These are phyloP conservation scores for Apophysomyces sp. DNA, from an alignment of 371 early-diverging fungal species.

Conservation along the genomic window DNA sequence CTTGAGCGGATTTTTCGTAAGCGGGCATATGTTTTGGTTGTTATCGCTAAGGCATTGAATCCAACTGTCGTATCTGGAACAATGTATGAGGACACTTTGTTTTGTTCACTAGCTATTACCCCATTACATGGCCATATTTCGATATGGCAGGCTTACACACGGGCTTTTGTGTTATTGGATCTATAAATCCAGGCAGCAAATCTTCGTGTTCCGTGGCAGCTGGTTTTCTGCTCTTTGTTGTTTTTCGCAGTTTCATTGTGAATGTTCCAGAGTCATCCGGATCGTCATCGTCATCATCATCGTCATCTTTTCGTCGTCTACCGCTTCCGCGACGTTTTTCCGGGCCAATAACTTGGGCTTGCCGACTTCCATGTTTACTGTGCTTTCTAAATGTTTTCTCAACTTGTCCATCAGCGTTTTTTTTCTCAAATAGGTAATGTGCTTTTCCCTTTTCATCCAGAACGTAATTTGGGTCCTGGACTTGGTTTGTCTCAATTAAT, in stretches of 20 bases:
- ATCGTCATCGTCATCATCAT: neutral
- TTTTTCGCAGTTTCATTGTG: conserved; percentile 1
- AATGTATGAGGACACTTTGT: neutral
- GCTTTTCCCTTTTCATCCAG: conserved; percentile 85
- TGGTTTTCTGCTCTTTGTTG: neutral
- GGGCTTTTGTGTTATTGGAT: conserved; percentile 90
- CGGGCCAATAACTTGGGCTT: neutral
- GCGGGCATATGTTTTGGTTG: conserved; percentile 84
- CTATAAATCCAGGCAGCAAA: conserved; percentile 83
- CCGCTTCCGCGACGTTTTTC: neutral
- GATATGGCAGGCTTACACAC: conserved; percentile 93
- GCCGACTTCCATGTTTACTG: conserved; percentile 32
- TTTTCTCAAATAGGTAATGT: conserved; percentile 81
- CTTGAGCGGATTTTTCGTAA: conserved; percentile 89
- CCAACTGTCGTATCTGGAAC: conserved; percentile 87
- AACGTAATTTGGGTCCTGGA: conserved; percentile 86
- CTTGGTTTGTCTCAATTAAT: conserved; percentile 79
- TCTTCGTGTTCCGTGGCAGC: neutral
- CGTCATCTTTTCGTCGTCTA: neutral
- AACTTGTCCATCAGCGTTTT: conserved; percentile 71
- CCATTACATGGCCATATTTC: conserved; percentile 95
- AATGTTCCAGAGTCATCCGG: conserved; percentile 8
- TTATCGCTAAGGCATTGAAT: conserved; percentile 85
- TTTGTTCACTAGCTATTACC: conserved; percentile 43
- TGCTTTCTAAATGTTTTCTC: conserved; percentile 75